Evolutionary conservation across 2,329 filamentous ascomycete species (phyloP), one percentile per base, ranked within the genome.

Genomic region (Fusarium xylarioides): DNA sequence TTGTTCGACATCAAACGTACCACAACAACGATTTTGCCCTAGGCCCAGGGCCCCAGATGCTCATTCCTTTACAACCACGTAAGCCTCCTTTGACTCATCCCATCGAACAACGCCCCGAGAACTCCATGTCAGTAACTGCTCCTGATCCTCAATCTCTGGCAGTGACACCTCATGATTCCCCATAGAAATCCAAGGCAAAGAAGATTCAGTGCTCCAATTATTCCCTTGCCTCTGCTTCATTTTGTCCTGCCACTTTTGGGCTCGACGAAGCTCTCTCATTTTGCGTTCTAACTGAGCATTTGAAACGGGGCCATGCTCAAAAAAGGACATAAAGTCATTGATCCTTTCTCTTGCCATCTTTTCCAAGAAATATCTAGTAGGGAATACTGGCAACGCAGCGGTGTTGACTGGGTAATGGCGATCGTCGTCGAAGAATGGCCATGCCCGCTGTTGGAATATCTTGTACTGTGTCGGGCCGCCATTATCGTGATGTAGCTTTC

Each of bases 381-480:
- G 64, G 23, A 70, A 68, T 32, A 62, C 32, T 30, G 63, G 38
- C 28, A 5, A 16, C 34, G 16, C 6, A 14, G 2, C 11, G 2
- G 59, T 18, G 11, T 28, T 34, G 4, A 32, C 42, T 12, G 63
- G 47, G 53, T 71, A 73, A 16, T 63, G 30, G 28, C 49, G 63
- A n/a, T 30, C 40, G 28, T 71, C 18, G 10, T 71, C 56, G 5
- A 73, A 40, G n/a, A 71, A 60, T 8, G 32, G 43, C 70, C 70
- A 73, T 11, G 70, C 68, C 19, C 68, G 60, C 42, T 66, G 68
- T 56, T 53, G 68, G 14, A 63, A 73, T n/a, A 58, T 58, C 18
- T 18, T 37, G 16, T 18, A 18, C 35, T 19, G 35, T 11, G 19
- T 19, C 10, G 18, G 18, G 18, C 35, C 10, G 2, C 18, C 35